phyloP scores from a whole-genome alignment of 2,329 filamentous ascomycete genomes.

The Capronia americana region DNA sequence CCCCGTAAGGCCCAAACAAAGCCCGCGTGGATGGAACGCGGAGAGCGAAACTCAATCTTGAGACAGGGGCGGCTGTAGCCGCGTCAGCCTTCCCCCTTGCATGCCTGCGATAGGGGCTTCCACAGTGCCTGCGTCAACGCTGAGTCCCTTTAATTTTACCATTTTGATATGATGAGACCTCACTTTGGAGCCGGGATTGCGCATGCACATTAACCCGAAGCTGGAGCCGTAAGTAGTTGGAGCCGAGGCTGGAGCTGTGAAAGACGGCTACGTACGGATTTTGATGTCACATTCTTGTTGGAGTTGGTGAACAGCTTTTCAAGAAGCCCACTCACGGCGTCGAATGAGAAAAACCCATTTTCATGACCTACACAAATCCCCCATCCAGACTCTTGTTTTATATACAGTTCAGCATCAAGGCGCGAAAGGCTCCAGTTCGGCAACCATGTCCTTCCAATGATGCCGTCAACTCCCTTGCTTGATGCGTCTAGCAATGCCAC shows the following conservation, averaged over 20 bases:
- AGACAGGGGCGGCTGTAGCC: slow-evolving; percentile 10
- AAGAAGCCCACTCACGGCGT: neutral
- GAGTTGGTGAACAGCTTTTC: neutral
- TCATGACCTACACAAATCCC: neutral
- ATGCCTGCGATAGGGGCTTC: neutral
- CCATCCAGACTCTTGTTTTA: neutral
- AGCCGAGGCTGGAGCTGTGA: neutral
- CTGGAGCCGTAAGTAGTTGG: too few relatives aligned
- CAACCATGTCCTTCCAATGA: neutral
- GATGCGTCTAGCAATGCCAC: neutral
- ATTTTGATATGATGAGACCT: neutral
- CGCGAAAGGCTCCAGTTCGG: neutral
- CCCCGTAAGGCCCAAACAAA: slow-evolving; percentile 6
- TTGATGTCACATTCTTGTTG: neutral
- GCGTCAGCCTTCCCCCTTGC: neutral
- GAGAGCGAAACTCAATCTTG: slow-evolving; percentile 21
- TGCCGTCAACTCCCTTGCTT: neutral
- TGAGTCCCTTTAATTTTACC: slow-evolving; percentile 12
- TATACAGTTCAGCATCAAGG: slow-evolving; percentile 3
- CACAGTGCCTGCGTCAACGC: neutral
- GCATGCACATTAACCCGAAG: neutral
- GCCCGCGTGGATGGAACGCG: slow-evolving; percentile 12
- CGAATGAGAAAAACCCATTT: neutral
- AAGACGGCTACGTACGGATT: neutral
- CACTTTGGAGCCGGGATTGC: neutral